phyloP scores from a whole-genome alignment of 208 protist genomes.

The Acanthamoeba triangularis region DNA sequence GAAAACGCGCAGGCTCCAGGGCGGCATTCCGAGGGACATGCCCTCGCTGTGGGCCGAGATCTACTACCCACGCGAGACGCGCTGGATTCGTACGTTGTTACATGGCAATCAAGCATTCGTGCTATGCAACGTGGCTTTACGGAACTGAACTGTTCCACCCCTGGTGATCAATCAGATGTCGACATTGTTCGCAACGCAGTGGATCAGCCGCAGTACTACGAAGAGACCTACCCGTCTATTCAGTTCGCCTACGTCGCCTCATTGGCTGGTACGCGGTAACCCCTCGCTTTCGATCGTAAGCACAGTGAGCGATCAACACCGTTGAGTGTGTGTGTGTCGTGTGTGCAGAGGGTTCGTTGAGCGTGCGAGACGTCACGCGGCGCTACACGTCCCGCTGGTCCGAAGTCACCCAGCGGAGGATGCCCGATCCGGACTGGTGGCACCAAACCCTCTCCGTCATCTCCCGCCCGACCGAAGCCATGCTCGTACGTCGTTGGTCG shows the following conservation, averaged over 20 bases:
- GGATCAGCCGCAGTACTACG: conserved; percentile 7
- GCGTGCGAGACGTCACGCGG: conserved; percentile 45
- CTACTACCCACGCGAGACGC: conserved; percentile 2
- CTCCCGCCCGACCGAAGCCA: not conserved
- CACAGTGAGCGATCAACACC: not conserved
- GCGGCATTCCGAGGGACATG: not conserved
- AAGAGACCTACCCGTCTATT: not conserved
- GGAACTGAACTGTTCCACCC: not conserved
- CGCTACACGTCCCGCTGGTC: conserved; percentile 37
- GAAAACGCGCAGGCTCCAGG: not conserved
- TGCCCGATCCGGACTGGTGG: conserved; percentile 8
- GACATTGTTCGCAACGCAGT: not conserved
- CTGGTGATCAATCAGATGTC: not conserved
- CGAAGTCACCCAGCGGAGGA: not conserved
- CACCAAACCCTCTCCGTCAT: conserved; percentile 37
- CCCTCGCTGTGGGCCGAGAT: conserved; percentile 1
- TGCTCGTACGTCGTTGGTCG: not conserved
- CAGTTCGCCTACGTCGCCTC: not conserved
- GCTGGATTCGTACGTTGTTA: conserved; percentile 23
- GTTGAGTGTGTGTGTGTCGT: not conserved
- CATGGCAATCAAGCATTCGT: not conserved
- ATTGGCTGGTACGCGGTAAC: not conserved
- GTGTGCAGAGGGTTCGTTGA: not conserved
- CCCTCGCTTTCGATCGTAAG: not conserved
- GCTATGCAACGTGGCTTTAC: not conserved